Conservation (phyloP, 2,329 filamentous ascomycete genomes). For the Bipolaris cookei region DNA sequence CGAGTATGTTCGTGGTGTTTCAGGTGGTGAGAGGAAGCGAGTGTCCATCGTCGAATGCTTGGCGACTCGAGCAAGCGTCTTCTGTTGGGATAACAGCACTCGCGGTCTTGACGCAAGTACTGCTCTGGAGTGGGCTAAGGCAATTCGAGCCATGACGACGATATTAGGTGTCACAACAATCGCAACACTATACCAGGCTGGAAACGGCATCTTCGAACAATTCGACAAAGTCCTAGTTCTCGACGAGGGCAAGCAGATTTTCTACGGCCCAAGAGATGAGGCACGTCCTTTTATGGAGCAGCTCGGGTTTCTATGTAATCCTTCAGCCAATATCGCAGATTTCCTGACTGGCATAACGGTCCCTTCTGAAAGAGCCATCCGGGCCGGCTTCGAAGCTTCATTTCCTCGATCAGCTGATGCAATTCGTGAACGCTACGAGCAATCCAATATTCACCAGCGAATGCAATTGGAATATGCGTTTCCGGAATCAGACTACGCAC, state of each 20-base stretch:
- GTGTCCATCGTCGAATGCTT: constrained; percentile 71
- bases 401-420: constrained; percentile 53
- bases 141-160: constrained; percentile 59
- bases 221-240: constrained; percentile 78
- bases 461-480: not conserved
- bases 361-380: constrained; percentile 49
- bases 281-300: constrained; percentile 70
- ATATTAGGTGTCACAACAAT: constrained; percentile 57
- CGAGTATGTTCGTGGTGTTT: constrained; percentile 69
- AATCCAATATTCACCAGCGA: not conserved
- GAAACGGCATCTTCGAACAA: constrained; percentile 59
- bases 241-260: constrained; percentile 78
- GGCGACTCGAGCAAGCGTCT: constrained; percentile 63
- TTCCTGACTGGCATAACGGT: constrained; percentile 74
- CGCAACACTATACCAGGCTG: constrained; percentile 64
- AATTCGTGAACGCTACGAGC: constrained; percentile 15
- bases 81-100: constrained; percentile 56
- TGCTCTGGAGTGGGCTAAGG: constrained; percentile 61
- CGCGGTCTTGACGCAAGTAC: constrained; percentile 39
- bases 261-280: constrained; percentile 65
- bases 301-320: constrained; percentile 69
- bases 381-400: constrained; percentile 46
- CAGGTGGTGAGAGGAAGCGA: constrained; percentile 71
- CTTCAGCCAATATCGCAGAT: constrained; percentile 70
- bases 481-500: not conserved